These are phyloP conservation scores for Rhododendron ferrugineum DNA, from an alignment of 148 eudicot species.

Conservation along the genomic window DNA sequence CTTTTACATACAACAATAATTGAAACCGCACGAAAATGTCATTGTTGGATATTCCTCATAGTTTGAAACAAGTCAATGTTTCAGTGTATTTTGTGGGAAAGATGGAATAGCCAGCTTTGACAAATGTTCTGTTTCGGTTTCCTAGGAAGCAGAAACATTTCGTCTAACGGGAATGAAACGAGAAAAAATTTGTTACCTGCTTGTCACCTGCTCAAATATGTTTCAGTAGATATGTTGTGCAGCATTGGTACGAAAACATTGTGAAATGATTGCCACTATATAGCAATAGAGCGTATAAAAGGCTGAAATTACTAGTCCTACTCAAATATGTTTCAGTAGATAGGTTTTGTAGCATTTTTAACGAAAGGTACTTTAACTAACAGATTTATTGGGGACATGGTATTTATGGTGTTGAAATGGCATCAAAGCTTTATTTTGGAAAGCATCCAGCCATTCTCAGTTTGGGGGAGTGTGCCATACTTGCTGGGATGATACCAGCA, in stretches of 20 bases:
- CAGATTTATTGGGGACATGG: slow-evolving; percentile 23
- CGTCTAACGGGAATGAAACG: too few relatives aligned
- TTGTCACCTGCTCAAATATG: neutral
- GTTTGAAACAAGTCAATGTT: too few relatives aligned
- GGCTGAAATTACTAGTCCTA: neutral
- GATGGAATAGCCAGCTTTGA: too few relatives aligned
- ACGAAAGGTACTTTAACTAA: slow-evolving; percentile 3
- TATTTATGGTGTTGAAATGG: slow-evolving; percentile 15
- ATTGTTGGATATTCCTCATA: too few relatives aligned
- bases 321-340: neutral
- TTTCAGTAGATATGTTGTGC: neutral
- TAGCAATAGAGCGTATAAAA: neutral
- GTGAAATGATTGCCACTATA: neutral
- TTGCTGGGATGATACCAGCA: slow-evolving; percentile 19
- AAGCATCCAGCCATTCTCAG: slow-evolving; percentile 15
- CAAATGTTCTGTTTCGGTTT: too few relatives aligned
- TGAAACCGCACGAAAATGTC: too few relatives aligned
- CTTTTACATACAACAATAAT: too few relatives aligned
- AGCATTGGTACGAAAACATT: neutral
- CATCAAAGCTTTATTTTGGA: slow-evolving; percentile 17
- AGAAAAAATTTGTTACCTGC: neutral
- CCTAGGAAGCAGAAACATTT: too few relatives aligned
- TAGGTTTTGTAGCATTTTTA: neutral
- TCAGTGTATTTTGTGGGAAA: too few relatives aligned
- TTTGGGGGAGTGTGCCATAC: slow-evolving; percentile 16